Evolutionary conservation across 2,329 filamentous ascomycete genomes (phyloP).

Genomic region (Calycina herbarum): DNA sequence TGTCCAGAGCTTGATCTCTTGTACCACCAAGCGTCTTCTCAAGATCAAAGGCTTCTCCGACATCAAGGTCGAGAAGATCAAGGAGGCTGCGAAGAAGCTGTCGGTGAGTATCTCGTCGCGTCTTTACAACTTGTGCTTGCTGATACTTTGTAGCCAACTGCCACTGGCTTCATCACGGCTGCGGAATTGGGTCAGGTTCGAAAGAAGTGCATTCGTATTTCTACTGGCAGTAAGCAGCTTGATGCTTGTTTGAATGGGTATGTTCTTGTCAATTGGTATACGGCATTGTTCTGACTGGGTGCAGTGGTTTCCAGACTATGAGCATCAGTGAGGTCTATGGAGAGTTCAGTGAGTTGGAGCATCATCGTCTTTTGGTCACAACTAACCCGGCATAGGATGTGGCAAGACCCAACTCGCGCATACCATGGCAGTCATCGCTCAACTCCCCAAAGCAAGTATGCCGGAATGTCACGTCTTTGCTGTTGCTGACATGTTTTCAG

Average conservation of each 20-base stretch:
- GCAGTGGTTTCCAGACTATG: conserved; percentile 67
- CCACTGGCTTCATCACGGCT: conserved; percentile 63
- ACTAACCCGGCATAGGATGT: conserved; percentile 44
- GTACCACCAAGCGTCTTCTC: conserved; percentile 58
- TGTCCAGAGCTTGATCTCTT: conserved; percentile 57
- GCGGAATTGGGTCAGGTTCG: conserved; percentile 63
- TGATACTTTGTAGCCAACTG: conserved; percentile 48
- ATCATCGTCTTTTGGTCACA: background rate
- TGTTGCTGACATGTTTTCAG: conserved; percentile 29
- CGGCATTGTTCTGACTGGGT: conserved; percentile 13
- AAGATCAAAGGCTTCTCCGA: conserved; percentile 72
- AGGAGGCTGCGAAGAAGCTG: conserved; percentile 57
- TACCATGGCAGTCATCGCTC: conserved; percentile 65
- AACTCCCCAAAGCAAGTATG: conserved; percentile 47
- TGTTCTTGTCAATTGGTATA: conserved; percentile 10
- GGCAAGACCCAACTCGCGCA: conserved; percentile 71
- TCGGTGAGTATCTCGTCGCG: conserved; percentile 28
- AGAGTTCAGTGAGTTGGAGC: conserved; percentile 49
- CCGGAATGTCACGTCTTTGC: background rate
- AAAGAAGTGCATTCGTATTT: conserved; percentile 63
- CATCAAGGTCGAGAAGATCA: conserved; percentile 70
- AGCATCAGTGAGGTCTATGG: conserved; percentile 67
- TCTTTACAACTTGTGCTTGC: background rate
- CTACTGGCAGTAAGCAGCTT: conserved; percentile 69
- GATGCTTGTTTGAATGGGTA: conserved; percentile 64